phyloP scores from a whole-genome alignment of 306 rosid species.

The Pyrus communis region DNA sequence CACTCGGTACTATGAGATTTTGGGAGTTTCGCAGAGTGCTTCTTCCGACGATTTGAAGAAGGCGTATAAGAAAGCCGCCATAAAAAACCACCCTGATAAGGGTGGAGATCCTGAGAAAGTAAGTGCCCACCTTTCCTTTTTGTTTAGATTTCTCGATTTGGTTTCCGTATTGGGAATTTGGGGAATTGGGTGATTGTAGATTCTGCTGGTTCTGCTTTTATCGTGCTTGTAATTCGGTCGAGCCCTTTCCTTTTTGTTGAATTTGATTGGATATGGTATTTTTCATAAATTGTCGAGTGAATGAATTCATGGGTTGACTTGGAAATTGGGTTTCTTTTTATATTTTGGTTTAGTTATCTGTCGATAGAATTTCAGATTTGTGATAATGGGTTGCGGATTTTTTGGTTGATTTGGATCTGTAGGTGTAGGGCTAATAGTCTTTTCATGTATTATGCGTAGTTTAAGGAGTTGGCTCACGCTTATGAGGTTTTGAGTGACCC shows the following conservation, averaged over 20 bases:
- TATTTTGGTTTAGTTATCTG: not conserved
- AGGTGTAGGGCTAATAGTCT: not conserved
- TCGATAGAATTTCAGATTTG: not conserved
- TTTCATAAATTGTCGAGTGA: not conserved
- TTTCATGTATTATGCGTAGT: slow-evolving; percentile 28
- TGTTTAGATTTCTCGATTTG: not conserved
- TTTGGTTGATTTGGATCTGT: not conserved
- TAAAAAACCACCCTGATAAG: slow-evolving; percentile 83
- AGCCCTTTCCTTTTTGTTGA: not conserved
- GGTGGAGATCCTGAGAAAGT: slow-evolving; percentile 95
- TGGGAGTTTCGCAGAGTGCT: slow-evolving; percentile 70
- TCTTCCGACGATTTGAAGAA: slow-evolving; percentile 75
- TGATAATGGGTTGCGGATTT: not conserved
- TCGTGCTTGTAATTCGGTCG: not conserved
- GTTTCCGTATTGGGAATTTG: not conserved
- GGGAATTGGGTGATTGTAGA: not conserved
- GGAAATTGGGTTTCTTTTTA: not conserved
- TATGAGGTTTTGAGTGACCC: slow-evolving; percentile 81
- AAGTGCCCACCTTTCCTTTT: not conserved
- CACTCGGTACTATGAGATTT: slow-evolving; percentile 62
- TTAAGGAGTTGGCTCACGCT: slow-evolving; percentile 84
- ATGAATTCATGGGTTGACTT: not conserved
- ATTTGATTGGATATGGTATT: not conserved
- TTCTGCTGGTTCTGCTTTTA: not conserved
- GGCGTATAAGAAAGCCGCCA: slow-evolving; percentile 86